Conservation (phyloP, 306 rosid genomes). For the Trifolium subterraneum region DNA sequence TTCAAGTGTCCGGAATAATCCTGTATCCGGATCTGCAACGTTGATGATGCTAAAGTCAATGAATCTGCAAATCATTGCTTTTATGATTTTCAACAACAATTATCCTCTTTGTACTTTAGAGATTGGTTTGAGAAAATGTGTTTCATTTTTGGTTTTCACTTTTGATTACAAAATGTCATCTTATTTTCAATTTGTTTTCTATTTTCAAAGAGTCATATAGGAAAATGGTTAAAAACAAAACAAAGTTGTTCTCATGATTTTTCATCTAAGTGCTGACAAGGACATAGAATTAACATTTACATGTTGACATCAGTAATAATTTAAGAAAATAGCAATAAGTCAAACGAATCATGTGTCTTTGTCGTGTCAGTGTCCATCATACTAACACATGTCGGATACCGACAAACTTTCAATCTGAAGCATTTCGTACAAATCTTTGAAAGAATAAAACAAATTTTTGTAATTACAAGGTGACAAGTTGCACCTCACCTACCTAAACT, state of each 20-base stretch:
- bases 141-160: background rate
- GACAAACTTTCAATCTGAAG: background rate
- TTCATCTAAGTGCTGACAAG: too few species aligned
- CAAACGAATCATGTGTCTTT: background rate
- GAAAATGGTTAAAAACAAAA: too few species aligned
- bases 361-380: background rate
- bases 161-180: background rate
- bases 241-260: too few species aligned
- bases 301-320: too few species aligned
- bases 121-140: background rate
- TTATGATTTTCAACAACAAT: conserved; percentile 5
- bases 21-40: too few species aligned
- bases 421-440: background rate
- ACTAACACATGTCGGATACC: background rate
- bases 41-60: too few species aligned
- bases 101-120: background rate
- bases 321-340: background rate
- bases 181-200: background rate
- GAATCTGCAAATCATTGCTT: conserved; percentile 17
- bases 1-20: too few species aligned
- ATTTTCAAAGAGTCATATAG: too few species aligned
- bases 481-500: background rate
- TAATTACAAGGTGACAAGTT: conserved; percentile 2
- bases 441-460: background rate
- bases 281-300: too few species aligned